Base-by-base conservation (phyloP, 768 basidiomycete genomes). In the Leccinum variicolor region DNA sequence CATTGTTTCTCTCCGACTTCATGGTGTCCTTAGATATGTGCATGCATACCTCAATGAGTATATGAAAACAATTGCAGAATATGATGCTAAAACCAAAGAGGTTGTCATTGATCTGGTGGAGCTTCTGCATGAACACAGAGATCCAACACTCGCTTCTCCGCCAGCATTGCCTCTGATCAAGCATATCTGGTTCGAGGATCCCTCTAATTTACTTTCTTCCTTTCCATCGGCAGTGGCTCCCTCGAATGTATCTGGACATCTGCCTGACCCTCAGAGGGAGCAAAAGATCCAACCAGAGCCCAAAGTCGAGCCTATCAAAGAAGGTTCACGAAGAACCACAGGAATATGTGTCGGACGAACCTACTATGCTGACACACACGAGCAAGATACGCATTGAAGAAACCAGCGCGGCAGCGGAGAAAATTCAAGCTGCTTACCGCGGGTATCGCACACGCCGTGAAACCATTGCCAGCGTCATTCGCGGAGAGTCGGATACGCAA, bases 141-240 rank as follows among this genome's bases (percentile, higher is more conserved):
- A 10, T 5, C 45, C 45, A 3, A 17, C 19, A 13, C 57, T 15
- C 13, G 2, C 11, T 19, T 36, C 50, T 26, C 53, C 36, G 10
- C 8, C 26, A 6, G 28, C 28, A 17, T 28, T 66, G 19, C 34
- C 48, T 4, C 63, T 65, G 14, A 66, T 76, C 15, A 69, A 69
- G 8, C 62, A 69, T 8, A 65, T 78, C 26, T 50, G 70, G 6
- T 79, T 67, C 63, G 49, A 61, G 13, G 53, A 64, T 6, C 54
- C 63, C 4, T 69, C 63, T 3, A 72, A 76, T 14, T 65, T 78
- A 10, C 71, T 69, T 0, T 46, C 47, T 14, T 50, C 63, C 10
- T 41, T 63, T 13, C 61, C 55, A 8, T 52, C 59, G 13, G 59
- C 58, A 1, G 19, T 34, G 15, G 63, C 62, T 39, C 61, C 54